A percentile compares a stretch with the other conserved stretches of the same genome.
These are phyloP conservation scores for Maudiozyma bulderi DNA, from an alignment of 805 yeast species.

Conservation along the genomic window DNA sequence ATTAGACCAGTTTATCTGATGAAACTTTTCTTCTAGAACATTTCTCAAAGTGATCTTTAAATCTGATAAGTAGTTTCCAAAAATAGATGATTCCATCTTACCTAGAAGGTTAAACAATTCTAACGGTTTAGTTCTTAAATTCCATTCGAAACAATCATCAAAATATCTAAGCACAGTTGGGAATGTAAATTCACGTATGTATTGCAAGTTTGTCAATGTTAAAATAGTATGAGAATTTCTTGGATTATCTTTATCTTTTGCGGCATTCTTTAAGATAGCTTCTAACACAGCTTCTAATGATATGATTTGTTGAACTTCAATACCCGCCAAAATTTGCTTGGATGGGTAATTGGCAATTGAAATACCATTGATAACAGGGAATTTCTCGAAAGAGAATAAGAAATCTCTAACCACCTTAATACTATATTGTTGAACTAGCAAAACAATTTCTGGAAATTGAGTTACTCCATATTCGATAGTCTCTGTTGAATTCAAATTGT, in stretches of 20 bases:
- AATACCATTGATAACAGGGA: conserved; percentile 30
- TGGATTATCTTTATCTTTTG: conserved; percentile 32
- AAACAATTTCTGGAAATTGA: conserved; percentile 29
- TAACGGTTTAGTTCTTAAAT: conserved; percentile 33
- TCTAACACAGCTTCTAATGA: conserved; percentile 40
- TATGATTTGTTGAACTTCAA: conserved; percentile 33
- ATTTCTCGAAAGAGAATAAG: conserved; percentile 26
- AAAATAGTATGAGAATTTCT: conserved; percentile 39
- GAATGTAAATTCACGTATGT: conserved; percentile 36
- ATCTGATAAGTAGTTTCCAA: conserved; percentile 42
- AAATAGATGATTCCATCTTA: conserved; percentile 43
- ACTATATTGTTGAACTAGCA: conserved; percentile 27
- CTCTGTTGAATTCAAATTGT: not conserved
- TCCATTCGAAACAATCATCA: conserved; percentile 41
- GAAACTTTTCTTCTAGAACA: conserved; percentile 33
- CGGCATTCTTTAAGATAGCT: conserved; percentile 33
- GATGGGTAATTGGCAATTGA: conserved; percentile 31
- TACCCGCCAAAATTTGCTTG: conserved; percentile 30
- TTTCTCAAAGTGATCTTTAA: conserved; percentile 36
- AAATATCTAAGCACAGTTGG: conserved; percentile 42
- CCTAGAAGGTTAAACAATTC: conserved; percentile 38
- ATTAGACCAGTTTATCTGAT: conserved; percentile 36
- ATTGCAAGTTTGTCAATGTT: conserved; percentile 46
- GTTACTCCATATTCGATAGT: conserved; percentile 29
- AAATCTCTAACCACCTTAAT: conserved; percentile 28